phyloP scores from a whole-genome alignment of 2,329 filamentous ascomycete species.

The Tolypocladium nubicola region DNA sequence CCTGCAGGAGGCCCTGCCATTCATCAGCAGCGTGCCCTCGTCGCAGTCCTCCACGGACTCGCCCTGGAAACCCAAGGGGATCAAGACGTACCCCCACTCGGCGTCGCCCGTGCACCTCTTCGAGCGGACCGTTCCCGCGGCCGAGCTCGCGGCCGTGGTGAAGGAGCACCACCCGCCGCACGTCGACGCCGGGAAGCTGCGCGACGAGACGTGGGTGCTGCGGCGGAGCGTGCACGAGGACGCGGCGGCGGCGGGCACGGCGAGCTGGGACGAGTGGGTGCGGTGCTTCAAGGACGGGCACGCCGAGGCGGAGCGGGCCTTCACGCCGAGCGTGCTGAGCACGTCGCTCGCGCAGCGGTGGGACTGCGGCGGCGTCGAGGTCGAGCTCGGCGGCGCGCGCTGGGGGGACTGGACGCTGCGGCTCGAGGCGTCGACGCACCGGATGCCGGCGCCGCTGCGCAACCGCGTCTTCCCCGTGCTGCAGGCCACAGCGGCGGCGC shows the following conservation, averaged over 20 bases:
- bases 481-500: conserved; percentile 42
- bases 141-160: conserved; percentile 29
- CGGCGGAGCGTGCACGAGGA: conserved; percentile 53
- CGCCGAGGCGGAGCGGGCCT: conserved; percentile 27
- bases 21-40: conserved; percentile 45
- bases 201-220: conserved; percentile 50
- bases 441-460: conserved; percentile 46
- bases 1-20: conserved; percentile 47
- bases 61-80: conserved; percentile 39
- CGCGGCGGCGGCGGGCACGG: conserved; percentile 37
- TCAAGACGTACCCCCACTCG: conserved; percentile 38
- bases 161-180: conserved; percentile 18
- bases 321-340: conserved; percentile 25
- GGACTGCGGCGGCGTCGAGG: conserved; percentile 31
- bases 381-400: conserved; percentile 22
- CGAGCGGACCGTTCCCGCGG: conserved; percentile 35
- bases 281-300: conserved; percentile 42
- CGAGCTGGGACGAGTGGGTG: conserved; percentile 54
- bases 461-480: conserved; percentile 58
- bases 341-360: conserved; percentile 29
- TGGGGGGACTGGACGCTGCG: conserved; percentile 39
- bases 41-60: conserved; percentile 7
- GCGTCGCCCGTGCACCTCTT: conserved; percentile 41
- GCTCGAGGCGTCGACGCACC: conserved; percentile 57
- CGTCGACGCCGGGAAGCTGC: conserved; percentile 9